Conservation (phyloP, 116 monocot genomes). For the Trichopus zeylanicus region DNA sequence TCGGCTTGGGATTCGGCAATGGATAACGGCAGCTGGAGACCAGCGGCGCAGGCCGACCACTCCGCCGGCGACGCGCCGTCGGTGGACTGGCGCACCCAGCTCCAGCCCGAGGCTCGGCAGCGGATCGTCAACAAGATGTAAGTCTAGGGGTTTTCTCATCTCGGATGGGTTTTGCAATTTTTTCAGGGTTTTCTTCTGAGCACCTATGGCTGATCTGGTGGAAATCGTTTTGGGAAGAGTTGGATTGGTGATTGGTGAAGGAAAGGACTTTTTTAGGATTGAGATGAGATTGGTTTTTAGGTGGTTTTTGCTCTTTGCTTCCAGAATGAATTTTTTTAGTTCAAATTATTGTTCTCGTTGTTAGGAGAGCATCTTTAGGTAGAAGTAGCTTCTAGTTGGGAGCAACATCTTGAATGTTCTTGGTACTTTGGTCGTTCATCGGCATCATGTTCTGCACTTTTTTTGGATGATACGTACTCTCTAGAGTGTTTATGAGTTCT, state of each 20-base stretch:
- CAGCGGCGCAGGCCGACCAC: slow-evolving; percentile 3
- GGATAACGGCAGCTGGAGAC: not conserved
- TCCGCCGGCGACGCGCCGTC: not conserved
- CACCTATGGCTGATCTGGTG: not conserved
- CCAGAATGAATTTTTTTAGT: not conserved
- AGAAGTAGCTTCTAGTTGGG: too few relatives aligned
- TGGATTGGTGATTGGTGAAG: not conserved
- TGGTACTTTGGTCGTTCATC: too few relatives aligned
- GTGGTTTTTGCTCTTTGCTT: not conserved
- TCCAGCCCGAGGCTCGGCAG: slow-evolving; percentile 27
- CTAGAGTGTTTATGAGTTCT: too few relatives aligned
- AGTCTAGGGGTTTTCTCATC: not conserved
- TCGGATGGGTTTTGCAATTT: not conserved
- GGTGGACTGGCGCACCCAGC: slow-evolving; percentile 32
- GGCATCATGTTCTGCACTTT: too few relatives aligned
- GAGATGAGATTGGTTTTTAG: not conserved
- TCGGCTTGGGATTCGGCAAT: not conserved
- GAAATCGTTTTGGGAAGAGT: not conserved
- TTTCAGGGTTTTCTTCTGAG: not conserved
- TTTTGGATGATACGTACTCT: too few relatives aligned
- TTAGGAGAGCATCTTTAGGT: too few relatives aligned
- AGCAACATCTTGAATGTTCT: too few relatives aligned
- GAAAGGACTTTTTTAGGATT: not conserved
- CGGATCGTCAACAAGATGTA: slow-evolving; percentile 46
- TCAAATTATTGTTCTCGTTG: not conserved